Percentiles rank a stretch among this genome's conserved stretches.
phyloP scores from a whole-genome alignment of 2,329 filamentous ascomycete genomes.

The Aspergillus sp. region DNA sequence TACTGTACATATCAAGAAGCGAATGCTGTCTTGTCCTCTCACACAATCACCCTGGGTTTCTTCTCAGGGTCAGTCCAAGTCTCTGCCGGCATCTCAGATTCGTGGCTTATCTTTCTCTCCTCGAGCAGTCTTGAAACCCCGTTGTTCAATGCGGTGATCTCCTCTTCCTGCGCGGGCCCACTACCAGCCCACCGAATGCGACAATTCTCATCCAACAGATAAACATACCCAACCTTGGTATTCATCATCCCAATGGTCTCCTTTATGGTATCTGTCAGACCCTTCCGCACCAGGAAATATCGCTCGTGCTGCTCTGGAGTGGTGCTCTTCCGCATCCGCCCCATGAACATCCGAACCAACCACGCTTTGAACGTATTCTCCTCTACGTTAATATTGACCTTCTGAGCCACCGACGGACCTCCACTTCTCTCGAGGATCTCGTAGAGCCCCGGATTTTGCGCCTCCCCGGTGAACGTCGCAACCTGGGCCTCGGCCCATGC shows the following conservation, averaged over 20 bases:
- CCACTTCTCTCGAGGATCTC: slow-evolving; percentile 47
- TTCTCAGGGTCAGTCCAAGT: slow-evolving; percentile 9
- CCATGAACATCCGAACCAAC: slow-evolving; percentile 49
- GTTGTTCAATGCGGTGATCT: slow-evolving; percentile 37
- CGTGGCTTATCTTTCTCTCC: slow-evolving; percentile 25
- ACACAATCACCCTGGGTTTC: slow-evolving; percentile 15
- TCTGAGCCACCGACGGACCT: slow-evolving; percentile 52
- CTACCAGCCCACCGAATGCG: slow-evolving; percentile 93
- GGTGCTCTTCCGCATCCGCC: slow-evolving; percentile 41
- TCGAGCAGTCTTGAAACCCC: slow-evolving; percentile 36
- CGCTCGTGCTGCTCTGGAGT: slow-evolving; percentile 45
- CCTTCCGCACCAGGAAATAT: slow-evolving; percentile 54
- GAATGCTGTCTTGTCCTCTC: slow-evolving; percentile 1
- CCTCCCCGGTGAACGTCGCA: slow-evolving; percentile 58
- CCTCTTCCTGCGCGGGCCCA: slow-evolving; percentile 34
- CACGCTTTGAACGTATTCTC: slow-evolving; percentile 61
- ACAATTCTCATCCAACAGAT: slow-evolving; percentile 78
- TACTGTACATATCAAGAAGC: slow-evolving; percentile 8
- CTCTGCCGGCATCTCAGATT: slow-evolving; percentile 14
- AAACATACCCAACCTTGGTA: slow-evolving; percentile 86
- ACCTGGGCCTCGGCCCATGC: slow-evolving; percentile 80
- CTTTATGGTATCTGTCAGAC: slow-evolving; percentile 48
- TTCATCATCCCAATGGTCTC: slow-evolving; percentile 66
- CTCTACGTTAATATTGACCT: slow-evolving; percentile 82
- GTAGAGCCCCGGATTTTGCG: slow-evolving; percentile 62